These are phyloP conservation scores for Silene vulgaris DNA, from an alignment of 179 eudicot species.

Conservation along the genomic window DNA sequence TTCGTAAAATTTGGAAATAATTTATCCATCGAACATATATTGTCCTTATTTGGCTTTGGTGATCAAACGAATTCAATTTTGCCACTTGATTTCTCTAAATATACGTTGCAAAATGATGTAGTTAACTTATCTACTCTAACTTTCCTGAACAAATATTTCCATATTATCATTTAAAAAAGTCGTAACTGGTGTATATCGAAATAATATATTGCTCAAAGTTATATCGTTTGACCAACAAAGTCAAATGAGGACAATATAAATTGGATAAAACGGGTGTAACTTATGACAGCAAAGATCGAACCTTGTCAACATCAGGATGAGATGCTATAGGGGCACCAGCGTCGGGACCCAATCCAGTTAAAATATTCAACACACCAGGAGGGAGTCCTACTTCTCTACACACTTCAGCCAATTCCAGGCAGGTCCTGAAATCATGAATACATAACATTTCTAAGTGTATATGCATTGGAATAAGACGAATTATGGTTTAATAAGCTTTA, in stretches of 20 bases:
- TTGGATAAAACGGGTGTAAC: neutral
- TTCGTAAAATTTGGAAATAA: no score
- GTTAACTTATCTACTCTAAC: no score
- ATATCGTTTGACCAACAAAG: neutral
- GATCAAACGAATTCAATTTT: no score
- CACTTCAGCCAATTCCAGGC: conserved; percentile 80
- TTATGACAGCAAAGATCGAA: conserved; percentile 22
- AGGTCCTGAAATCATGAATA: conserved; percentile 51
- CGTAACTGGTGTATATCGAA: no score
- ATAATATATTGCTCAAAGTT: neutral
- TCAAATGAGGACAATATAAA: neutral
- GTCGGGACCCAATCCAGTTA: conserved; percentile 84
- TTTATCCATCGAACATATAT: no score
- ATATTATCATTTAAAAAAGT: no score
- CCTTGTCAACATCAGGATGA: conserved; percentile 97
- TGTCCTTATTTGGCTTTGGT: no score
- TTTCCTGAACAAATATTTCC: no score
- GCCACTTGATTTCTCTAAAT: no score
- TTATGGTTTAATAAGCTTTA: neutral
- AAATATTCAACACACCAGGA: conserved; percentile 74
- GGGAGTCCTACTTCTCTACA: conserved; percentile 91
- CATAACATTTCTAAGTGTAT: neutral
- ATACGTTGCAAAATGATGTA: no score
- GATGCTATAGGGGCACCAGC: conserved; percentile 94
- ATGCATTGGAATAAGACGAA: conserved; percentile 5